These are phyloP conservation scores for Penicillium sp. DNA, from an alignment of 2,329 filamentous ascomycete species.

Conservation along the genomic window DNA sequence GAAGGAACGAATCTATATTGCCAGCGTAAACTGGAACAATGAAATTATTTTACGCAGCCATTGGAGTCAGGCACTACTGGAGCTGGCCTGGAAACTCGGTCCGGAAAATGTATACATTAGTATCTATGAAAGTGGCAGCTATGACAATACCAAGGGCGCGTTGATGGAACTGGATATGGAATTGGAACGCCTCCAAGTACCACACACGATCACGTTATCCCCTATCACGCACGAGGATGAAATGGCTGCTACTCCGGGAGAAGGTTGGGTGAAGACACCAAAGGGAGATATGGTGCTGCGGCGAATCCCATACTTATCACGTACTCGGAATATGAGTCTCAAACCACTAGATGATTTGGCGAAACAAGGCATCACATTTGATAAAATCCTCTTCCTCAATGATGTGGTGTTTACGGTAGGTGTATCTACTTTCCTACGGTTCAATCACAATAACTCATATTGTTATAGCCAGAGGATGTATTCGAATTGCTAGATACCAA, in stretches of 20 bases:
- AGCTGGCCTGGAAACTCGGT: conserved; percentile 59
- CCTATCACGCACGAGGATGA: conserved; percentile 60
- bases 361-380: conserved; percentile 53
- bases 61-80: conserved; percentile 63
- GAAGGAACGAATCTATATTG: conserved; percentile 59
- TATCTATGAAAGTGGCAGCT: conserved; percentile 68
- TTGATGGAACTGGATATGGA: conserved; percentile 57
- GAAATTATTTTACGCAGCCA: conserved; percentile 59
- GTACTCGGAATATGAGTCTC: conserved; percentile 64
- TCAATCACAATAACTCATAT: background rate
- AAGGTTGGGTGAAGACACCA: conserved; percentile 66
- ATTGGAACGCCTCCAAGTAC: conserved; percentile 55
- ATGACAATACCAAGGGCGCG: conserved; percentile 66
- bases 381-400: conserved; percentile 60
- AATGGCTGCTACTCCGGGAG: conserved; percentile 45
- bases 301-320: conserved; percentile 68
- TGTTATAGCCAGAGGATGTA: conserved; percentile 50
- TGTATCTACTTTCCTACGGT: background rate
- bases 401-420: conserved; percentile 47
- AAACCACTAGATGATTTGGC: conserved; percentile 56
- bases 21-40: conserved; percentile 69
- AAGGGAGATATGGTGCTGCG: conserved; percentile 57
- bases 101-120: conserved; percentile 67
- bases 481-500: conserved; percentile 60
- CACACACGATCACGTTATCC: conserved; percentile 58